phyloP scores from a whole-genome alignment of 495 filamentous ascomycete genomes.

The Hypoxylon intermedium region DNA sequence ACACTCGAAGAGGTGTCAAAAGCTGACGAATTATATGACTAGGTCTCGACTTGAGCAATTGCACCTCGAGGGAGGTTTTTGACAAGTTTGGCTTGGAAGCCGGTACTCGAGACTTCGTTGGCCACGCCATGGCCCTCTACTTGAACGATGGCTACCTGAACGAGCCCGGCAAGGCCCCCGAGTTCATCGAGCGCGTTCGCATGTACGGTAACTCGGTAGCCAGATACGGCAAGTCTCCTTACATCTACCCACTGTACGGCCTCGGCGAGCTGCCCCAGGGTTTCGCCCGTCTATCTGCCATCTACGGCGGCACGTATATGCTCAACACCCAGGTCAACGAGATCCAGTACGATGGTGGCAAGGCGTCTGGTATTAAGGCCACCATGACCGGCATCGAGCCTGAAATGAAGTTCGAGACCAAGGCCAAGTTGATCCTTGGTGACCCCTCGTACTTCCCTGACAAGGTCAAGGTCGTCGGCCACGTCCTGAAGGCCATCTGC shows the following conservation, averaged over 20 bases:
- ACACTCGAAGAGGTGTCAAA: not conserved
- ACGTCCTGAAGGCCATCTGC: conserved; percentile 95
- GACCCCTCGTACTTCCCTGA: conserved; percentile 96
- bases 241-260: conserved; percentile 98
- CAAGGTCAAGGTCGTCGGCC: conserved; percentile 84
- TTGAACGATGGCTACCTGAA: conserved; percentile 85
- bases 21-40: conserved; percentile 10
- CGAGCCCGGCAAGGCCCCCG: conserved; percentile 73
- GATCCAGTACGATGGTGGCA: conserved; percentile 77
- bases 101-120: conserved; percentile 93
- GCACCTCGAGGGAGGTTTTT: conserved; percentile 96
- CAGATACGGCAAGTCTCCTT: conserved; percentile 96
- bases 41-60: conserved; percentile 81
- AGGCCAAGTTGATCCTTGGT: conserved; percentile 92
- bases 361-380: conserved; percentile 92
- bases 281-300: conserved; percentile 95
- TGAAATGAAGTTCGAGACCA: conserved; percentile 93
- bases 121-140: conserved; percentile 98
- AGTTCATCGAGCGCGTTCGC: conserved; percentile 89
- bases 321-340: conserved; percentile 94
- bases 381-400: conserved; percentile 88
- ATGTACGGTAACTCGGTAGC: conserved; percentile 98
- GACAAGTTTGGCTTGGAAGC: conserved; percentile 95
- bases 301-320: conserved; percentile 99
- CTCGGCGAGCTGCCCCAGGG: conserved; percentile 97